These are phyloP conservation scores for Lactarius vividus DNA, from an alignment of 768 basidiomycete genomes.

Conservation along the genomic window DNA sequence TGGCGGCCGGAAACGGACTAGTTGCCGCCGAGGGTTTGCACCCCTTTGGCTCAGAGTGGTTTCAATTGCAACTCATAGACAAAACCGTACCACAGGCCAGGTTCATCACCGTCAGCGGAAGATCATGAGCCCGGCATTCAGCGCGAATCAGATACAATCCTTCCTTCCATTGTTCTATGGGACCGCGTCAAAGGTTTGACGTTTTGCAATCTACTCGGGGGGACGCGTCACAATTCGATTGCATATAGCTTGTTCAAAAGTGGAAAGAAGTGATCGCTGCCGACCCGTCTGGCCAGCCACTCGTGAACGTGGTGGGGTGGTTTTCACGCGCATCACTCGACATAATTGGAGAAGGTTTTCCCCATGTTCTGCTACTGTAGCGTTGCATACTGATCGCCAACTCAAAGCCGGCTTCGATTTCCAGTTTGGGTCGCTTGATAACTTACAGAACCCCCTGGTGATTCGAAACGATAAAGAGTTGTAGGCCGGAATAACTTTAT, in stretches of 20 bases:
- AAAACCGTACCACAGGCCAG: slow-evolving; percentile 17
- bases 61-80: background rate
- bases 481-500: slow-evolving; percentile 13
- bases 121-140: slow-evolving; percentile 33
- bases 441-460: slow-evolving; percentile 26
- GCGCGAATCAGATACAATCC: slow-evolving; percentile 27
- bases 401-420: slow-evolving; percentile 30
- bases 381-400: background rate
- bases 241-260: slow-evolving; percentile 28
- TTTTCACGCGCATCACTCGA: slow-evolving; percentile 31
- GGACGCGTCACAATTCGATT: background rate
- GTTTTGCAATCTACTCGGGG: background rate
- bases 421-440: slow-evolving; percentile 30
- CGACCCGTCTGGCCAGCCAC: slow-evolving; percentile 3
- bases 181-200: slow-evolving; percentile 26
- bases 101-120: slow-evolving; percentile 30
- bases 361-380: too few relatives aligned
- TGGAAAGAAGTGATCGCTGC: slow-evolving; percentile 28
- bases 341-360: slow-evolving; percentile 31
- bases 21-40: slow-evolving; percentile 26
- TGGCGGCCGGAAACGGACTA: slow-evolving; percentile 27
- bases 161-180: slow-evolving; percentile 31
- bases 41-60: background rate
- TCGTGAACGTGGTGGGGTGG: slow-evolving; percentile 29
- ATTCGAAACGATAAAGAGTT: slow-evolving; percentile 30